Evolutionary conservation across 148 eudicot genomes (phyloP).

Genomic region (Camellia sinensis): DNA sequence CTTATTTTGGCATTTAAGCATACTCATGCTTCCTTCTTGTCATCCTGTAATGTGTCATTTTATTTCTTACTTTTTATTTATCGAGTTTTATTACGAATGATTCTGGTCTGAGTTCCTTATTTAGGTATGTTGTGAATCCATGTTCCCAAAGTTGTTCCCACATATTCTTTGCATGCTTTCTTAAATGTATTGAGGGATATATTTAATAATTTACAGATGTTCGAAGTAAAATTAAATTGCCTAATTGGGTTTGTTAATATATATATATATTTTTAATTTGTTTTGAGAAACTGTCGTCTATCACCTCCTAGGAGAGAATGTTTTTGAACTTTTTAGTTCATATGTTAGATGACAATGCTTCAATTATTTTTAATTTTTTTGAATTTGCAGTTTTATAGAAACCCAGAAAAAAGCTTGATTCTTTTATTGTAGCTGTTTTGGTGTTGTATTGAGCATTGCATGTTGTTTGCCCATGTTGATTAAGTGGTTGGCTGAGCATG

Average conservation of each 20-base stretch:
- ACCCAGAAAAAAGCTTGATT: neutral
- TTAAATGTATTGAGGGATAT: neutral
- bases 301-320: neutral
- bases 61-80: neutral
- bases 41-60: neutral
- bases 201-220: neutral
- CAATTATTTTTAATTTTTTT: neutral
- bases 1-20: neutral
- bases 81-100: neutral
- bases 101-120: neutral
- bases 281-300: neutral
- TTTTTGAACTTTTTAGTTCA: neutral
- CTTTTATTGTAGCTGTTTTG: neutral
- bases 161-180: neutral
- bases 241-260: neutral
- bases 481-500: neutral
- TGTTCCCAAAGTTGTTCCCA: neutral
- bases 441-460: slow-evolving; percentile 1
- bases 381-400: neutral
- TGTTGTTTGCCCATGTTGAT: neutral
- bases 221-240: neutral
- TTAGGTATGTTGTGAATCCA: neutral
- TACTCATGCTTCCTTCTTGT: neutral
- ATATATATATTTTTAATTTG: neutral
- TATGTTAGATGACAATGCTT: neutral